Evolutionary conservation across 768 basidiomycete genomes (phyloP).

Genomic region (Leccinum broughii): DNA sequence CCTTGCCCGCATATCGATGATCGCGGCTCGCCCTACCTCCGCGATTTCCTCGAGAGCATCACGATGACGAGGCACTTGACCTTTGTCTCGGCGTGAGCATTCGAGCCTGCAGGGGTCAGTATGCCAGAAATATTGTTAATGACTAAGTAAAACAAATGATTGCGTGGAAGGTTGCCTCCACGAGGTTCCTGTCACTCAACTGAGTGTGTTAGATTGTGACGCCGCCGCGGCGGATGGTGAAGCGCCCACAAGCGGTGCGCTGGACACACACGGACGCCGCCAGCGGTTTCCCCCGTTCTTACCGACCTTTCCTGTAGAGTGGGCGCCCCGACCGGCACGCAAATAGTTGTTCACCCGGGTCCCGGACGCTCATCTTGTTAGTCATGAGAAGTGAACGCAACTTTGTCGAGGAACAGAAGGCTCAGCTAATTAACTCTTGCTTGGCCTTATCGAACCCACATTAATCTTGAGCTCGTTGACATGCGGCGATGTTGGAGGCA

Average conservation of each 20-base stretch:
- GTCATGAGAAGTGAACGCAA: neutral
- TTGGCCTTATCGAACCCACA: neutral
- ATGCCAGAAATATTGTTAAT: neutral
- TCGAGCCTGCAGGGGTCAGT: neutral
- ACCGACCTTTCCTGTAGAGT: neutral
- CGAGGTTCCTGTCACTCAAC: neutral
- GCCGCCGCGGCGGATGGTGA: neutral
- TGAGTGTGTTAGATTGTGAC: neutral
- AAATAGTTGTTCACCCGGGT: neutral
- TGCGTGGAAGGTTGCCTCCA: neutral
- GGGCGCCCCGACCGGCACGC: neutral
- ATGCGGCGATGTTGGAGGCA: neutral
- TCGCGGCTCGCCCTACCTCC: neutral
- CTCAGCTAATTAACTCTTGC: neutral
- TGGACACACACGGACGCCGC: too few relatives aligned
- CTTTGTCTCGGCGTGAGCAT: neutral
- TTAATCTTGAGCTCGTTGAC: too few relatives aligned
- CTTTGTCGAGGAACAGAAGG: neutral
- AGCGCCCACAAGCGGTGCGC: neutral
- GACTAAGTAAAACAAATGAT: conserved; percentile 1
- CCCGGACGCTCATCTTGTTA: neutral
- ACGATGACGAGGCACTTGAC: neutral
- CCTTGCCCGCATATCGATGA: neutral
- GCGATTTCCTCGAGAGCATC: neutral
- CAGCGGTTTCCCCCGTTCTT: neutral